Evolutionary conservation across 2,329 filamentous ascomycete genomes (phyloP).

Genomic region (Stemphylium vesicarium): DNA sequence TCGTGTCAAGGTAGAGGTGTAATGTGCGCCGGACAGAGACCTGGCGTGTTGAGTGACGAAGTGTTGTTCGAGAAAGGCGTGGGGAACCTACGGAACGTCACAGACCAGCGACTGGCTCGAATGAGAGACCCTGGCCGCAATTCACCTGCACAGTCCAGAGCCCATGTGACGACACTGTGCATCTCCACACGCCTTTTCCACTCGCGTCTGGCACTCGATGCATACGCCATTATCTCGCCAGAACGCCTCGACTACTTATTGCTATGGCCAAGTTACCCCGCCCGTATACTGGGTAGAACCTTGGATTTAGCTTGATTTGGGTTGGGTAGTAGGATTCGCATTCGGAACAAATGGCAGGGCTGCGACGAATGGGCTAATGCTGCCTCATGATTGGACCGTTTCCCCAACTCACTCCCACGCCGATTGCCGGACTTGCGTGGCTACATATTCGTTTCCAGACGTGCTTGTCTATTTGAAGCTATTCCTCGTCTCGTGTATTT

Average conservation of each 20-base stretch:
- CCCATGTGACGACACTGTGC: slow-evolving; percentile 15
- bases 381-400: slow-evolving; percentile 13
- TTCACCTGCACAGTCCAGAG: slow-evolving; percentile 15
- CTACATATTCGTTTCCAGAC: slow-evolving; percentile 1
- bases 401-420: slow-evolving; percentile 13
- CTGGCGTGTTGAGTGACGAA: slow-evolving; percentile 34
- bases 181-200: background rate
- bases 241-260: background rate
- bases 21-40: slow-evolving; percentile 18
- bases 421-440: slow-evolving; percentile 10
- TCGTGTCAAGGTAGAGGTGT: slow-evolving; percentile 15
- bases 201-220: background rate
- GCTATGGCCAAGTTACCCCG: slow-evolving; percentile 5
- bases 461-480: slow-evolving; percentile 8
- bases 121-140: slow-evolving; percentile 27
- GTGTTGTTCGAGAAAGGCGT: slow-evolving; percentile 30
- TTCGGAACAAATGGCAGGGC: background rate
- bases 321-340: background rate
- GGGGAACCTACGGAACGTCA: slow-evolving; percentile 22
- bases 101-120: slow-evolving; percentile 26
- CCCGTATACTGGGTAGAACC: slow-evolving; percentile 2
- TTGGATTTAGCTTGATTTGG: background rate
- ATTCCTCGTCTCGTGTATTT: slow-evolving; percentile 6
- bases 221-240: background rate
- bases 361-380: slow-evolving; percentile 10